Conservation (phyloP, 257 asterid genomes). For the Apocynum venetum region DNA sequence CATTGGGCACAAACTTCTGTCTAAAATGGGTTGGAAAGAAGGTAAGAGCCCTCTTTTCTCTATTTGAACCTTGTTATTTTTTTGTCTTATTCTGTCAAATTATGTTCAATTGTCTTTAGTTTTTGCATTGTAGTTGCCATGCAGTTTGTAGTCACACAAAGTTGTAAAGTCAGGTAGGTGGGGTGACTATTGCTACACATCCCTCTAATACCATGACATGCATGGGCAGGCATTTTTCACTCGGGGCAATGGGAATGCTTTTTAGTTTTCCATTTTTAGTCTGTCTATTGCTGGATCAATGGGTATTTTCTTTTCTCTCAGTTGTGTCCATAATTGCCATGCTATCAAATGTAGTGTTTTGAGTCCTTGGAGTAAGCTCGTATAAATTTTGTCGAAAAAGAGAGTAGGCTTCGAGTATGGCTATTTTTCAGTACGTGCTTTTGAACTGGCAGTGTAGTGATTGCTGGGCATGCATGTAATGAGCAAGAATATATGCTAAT, state of each 20-base stretch:
- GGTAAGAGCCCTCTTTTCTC: slow-evolving; percentile 34
- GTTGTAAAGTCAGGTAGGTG: not conserved
- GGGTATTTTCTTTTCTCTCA: not conserved
- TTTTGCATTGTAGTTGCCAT: not conserved
- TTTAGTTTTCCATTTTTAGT: not conserved
- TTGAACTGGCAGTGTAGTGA: not conserved
- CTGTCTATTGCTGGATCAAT: not conserved
- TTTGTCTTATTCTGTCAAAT: not conserved
- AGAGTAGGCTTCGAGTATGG: not conserved
- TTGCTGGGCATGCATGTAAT: not conserved
- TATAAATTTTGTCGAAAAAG: not conserved
- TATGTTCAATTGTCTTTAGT: not conserved
- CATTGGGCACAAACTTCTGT: slow-evolving; percentile 76
- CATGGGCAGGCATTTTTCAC: not conserved
- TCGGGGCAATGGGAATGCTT: not conserved
- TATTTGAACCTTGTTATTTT: not conserved
- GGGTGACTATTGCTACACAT: not conserved
- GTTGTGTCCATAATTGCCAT: not conserved
- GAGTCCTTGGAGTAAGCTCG: not conserved
- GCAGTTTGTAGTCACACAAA: not conserved
- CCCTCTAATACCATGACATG: not conserved
- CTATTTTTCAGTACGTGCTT: not conserved
- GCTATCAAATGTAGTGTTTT: too few species aligned
- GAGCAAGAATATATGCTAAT: not conserved
- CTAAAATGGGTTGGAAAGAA: slow-evolving; percentile 98